Base-by-base conservation (phyloP, 257 asterid genomes). In the Solanum paucissectum region DNA sequence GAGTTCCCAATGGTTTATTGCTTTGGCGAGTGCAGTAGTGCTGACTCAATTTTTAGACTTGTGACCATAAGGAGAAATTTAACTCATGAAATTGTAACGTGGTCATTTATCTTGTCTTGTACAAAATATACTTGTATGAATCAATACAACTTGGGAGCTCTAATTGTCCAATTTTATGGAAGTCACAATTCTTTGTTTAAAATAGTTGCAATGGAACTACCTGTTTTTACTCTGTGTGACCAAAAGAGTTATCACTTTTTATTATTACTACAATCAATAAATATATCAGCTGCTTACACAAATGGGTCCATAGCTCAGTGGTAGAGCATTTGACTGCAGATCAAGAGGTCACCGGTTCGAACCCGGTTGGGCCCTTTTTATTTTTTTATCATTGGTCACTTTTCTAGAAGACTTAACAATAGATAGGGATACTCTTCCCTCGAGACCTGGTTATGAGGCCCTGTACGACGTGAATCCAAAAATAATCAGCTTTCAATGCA, bases 291-390 rank as follows among this genome's bases (percentile, higher is more conserved):
- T 12, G 21, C 74, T 10, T 9, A 0, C 0, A 7, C 37, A 7
- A 42, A 25, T 36, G 89, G 87, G 89, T 88, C 83, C 93, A 93
- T 95, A 94, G 98, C 96, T 95, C 98, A 95, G 98, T 95, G 96
- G 95, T 94, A 94, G 98, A 93, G 98, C 96, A 94, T 91, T 94
- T 93, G 88, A 89, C 92, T 90, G 93, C 91, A 91, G 92, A 91
- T 91, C 92, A 88, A 91, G 89, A 91, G 92, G 92, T 91, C 91
- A 90, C 91, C 87, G 88, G 89, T 90, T 91, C 91, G 92, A 91
- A 75, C 87, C 87, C 88, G 90, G 87, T 91, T 89, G 91, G 90
- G 91, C 93, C 91, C 93, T 89, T 9, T 3, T 20, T 18, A 18
- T 18, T 72, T 7, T 77, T 29, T 29, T 29, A 36, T 36, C 37